Evolutionary conservation across 306 rosid genomes (phyloP), one percentile per base, ranked within the genome.

Genomic region (Alnus rubra): DNA sequence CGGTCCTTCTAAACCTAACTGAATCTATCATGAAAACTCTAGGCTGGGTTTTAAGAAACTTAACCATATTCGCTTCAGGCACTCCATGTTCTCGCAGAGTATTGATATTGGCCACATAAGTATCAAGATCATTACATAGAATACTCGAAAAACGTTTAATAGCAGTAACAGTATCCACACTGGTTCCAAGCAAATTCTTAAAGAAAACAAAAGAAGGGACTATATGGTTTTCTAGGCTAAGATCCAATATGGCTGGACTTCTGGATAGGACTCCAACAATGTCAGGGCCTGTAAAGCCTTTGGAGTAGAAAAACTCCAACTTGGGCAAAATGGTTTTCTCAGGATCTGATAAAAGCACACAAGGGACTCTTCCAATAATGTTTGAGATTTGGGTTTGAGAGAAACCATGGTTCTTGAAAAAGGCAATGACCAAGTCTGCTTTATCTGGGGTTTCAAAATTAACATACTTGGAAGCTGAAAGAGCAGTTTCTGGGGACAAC

Each of bases 401-500:
- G 78, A 75, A 75, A 19, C 71, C 78, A 12, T 42, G 0, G 5
- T 28, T 47, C 12, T 65, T 75, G 69, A 75, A 60, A 30, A 75
- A 3, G 28, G 13, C 3, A 33, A 75, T 9, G 6, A 75, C 71
- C 7, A 12, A 59, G 23, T 75, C 33, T 8, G 78, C 71, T 14
- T 1, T 60, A 0, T 71, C 9, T 3, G 89, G 8, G 65, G 63
- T 33, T 4, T 15, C 64, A 18, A 89, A 81, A 62, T 19, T 62
- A 48, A 86, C 48, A 23, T 35, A 30, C 33, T 55, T 49, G 35
- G 80, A 80, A 74, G 74, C 78, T 49, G 78, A 82, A 63, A 73
- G 45, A 8, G 90, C 89, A 4, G 65, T 2, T 64, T 89, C 23
- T 0, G 35, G 86, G 31, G 90, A 73, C 51, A 88, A 86, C 2